These are phyloP conservation scores for Durusdinium trenchii DNA, from an alignment of 73 alveolate species.

Conservation along the genomic window DNA sequence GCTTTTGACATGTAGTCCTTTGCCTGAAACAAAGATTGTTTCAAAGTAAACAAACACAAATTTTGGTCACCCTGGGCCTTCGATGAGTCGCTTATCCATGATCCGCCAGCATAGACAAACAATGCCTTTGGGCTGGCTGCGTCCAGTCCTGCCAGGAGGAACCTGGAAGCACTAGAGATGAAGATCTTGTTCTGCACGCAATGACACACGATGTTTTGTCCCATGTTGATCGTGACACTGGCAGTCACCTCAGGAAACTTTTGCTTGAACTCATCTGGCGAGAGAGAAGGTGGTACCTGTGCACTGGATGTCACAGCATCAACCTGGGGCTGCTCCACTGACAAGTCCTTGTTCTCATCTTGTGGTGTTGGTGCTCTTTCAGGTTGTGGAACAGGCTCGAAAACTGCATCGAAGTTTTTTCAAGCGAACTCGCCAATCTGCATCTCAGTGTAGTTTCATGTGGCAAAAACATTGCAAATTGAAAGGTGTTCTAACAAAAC, in stretches of 20 bases:
- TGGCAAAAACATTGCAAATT: background rate
- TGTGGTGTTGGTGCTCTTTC: background rate
- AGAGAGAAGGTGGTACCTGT: background rate
- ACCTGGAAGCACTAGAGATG: background rate
- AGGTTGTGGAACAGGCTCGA: background rate
- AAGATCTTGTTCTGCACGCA: background rate
- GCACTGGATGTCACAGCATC: background rate
- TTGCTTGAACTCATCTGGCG: background rate
- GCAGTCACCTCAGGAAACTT: background rate
- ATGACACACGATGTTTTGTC: background rate
- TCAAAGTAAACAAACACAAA: background rate
- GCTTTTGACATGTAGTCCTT: slow-evolving; percentile 25
- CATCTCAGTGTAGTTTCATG: background rate
- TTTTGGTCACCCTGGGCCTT: background rate
- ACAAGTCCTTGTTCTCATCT: background rate
- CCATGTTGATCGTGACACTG: background rate
- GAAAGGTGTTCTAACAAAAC: background rate
- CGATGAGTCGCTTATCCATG: background rate
- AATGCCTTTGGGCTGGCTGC: background rate
- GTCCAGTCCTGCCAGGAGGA: background rate
- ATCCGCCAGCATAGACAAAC: slow-evolving; percentile 8
- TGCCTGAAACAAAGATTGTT: background rate
- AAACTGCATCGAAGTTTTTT: background rate
- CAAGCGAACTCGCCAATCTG: background rate
- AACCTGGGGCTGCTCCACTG: background rate